Evolutionary conservation across 345 rosid species (phyloP), one percentile per base, ranked within the genome.

Genomic region (Gossypium sturtianum): DNA sequence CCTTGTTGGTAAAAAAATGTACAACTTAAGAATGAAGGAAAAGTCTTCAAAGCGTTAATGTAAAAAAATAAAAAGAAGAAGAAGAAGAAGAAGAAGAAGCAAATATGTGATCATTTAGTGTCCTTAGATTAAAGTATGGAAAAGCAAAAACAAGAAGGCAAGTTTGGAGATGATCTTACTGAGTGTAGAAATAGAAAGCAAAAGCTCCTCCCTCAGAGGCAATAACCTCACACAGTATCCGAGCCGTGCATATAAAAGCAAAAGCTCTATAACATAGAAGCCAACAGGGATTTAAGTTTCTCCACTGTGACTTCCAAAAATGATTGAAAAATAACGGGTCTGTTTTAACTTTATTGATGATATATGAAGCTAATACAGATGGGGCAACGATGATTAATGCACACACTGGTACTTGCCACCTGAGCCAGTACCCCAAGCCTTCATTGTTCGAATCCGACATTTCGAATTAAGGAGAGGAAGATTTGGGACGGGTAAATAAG

Each of bases 141-240:
- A 45, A 12, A 23, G 44, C 19, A 27, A 73, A 16, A 10, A 1
- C 53, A 53, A 2, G 16, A 22, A 5, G 41, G 23, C 4, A 9
- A 25, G 57, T 20, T 59, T 23, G 53, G 75, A 44, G 11, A 25
- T 12, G 72, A 49, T 52, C 82, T 76, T 79, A 77, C 86, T 81
- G 84, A 19, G 88, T 79, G 57, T 80, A 84, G 76, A 86, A 83
- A 73, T 80, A 80, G 82, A 84, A 84, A 63, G 84, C 82, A 73
- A 70, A 79, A 72, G 76, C 74, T 68, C 82, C 74, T 60, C 82
- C 83, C 15, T 77, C 83, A 1, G 54, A 17, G 57, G 81, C 70
- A 9, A 84, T 63, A 41, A 61, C 59, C 29, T 75, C 66, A 23
- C 68, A 67, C 2, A 72, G 67, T 52, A 80, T 45, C 20, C 77